phyloP scores from a whole-genome alignment of 1,139 yeast genomes.

The Suhomyces anneliseae region DNA sequence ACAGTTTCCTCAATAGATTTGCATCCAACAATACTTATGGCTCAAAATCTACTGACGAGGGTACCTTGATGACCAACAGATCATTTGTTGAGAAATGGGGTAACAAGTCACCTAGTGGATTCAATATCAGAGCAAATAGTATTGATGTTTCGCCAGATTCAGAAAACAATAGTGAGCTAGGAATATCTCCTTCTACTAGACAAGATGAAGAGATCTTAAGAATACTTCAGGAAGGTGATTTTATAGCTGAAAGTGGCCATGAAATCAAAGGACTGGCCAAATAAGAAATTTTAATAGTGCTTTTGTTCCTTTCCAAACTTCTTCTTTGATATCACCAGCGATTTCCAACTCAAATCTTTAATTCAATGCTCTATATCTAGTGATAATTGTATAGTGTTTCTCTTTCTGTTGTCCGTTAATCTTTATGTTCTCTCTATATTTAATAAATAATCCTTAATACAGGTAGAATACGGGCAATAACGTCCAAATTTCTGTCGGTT shows the following conservation, averaged over 20 bases:
- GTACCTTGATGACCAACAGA: conserved; percentile 7
- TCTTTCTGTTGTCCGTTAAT: too few relatives aligned
- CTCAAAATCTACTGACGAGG: conserved; percentile 9
- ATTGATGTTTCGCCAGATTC: background rate
- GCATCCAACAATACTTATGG: conserved; percentile 4
- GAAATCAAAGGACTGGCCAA: background rate
- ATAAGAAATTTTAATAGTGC: too few relatives aligned
- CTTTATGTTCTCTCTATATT: too few relatives aligned
- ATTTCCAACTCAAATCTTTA: too few relatives aligned
- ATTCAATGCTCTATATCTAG: too few relatives aligned
- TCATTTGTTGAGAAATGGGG: background rate
- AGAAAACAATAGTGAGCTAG: background rate
- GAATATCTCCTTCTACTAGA: background rate
- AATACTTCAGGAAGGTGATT: conserved; percentile 1
- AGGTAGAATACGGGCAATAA: too few relatives aligned
- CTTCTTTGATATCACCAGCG: too few relatives aligned
- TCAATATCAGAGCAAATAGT: background rate
- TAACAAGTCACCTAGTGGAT: background rate
- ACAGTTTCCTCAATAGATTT: conserved; percentile 19
- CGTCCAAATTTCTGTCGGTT: too few relatives aligned
- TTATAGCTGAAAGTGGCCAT: conserved; percentile 1
- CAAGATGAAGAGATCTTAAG: background rate
- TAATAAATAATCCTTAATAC: too few relatives aligned
- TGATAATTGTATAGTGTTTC: too few relatives aligned
- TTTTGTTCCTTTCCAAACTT: too few relatives aligned